Percentiles rank a stretch among this genome's conserved stretches.
phyloP scores from a whole-genome alignment of 148 eudicot species.

The Camellia lanceoleosa region DNA sequence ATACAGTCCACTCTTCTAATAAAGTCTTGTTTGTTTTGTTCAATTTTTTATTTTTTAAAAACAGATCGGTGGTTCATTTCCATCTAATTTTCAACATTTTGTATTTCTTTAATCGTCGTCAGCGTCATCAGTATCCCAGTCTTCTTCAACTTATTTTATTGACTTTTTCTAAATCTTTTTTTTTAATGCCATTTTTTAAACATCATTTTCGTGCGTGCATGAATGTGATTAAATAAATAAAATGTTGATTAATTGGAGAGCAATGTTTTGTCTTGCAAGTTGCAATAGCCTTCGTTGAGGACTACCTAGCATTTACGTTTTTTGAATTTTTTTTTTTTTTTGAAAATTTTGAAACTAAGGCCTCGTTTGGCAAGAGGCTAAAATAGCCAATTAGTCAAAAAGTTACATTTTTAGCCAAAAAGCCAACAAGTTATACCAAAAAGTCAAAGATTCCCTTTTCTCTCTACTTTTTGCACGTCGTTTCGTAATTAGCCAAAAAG shows the following conservation, averaged over 20 bases:
- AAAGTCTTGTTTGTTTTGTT: background rate
- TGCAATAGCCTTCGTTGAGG: background rate
- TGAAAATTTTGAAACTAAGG: background rate
- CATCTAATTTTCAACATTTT: background rate
- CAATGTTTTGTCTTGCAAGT: background rate
- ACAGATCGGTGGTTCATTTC: background rate
- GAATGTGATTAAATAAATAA: background rate
- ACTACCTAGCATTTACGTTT: background rate
- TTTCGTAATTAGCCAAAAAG: no score
- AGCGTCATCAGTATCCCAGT: conserved; percentile 1
- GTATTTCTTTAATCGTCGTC: background rate
- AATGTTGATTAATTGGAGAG: background rate
- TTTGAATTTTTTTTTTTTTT: background rate
- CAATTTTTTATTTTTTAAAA: background rate
- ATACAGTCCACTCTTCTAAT: background rate
- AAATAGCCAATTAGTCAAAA: no score
- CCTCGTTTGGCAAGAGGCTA: no score
- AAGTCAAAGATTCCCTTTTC: no score
- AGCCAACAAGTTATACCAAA: no score
- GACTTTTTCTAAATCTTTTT: background rate
- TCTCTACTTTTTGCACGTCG: no score
- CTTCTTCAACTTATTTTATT: conserved; percentile 4
- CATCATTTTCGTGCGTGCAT: background rate
- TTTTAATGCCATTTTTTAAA: background rate
- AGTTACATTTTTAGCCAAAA: no score